Evolutionary conservation across 2,329 filamentous ascomycete genomes (phyloP), one percentile per base, ranked within the genome.

Genomic region (Fusarium duplospermum): DNA sequence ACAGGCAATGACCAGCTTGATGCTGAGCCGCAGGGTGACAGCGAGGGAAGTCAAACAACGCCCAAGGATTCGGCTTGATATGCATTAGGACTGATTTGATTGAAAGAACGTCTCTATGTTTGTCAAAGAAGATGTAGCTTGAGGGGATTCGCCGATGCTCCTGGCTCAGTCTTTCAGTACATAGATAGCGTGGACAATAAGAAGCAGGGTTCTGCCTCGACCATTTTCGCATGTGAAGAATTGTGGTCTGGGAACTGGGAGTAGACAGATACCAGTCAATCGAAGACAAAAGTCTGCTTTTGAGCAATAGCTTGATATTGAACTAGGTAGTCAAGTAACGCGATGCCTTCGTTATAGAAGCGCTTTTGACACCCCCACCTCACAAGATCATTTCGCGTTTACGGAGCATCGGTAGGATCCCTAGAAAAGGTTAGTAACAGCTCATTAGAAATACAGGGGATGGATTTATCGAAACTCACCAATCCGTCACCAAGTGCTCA

Each of bases 401-500:
- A 77, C 2, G 79, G 75, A 3, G 78, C 76, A 62, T 81, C 70
- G 2, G 80, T 82, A 4, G 80, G 80, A 50, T 82, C 80, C 80
- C 80, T 81, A 58, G 1, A 1, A 1, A 1, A 6, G 3, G 27
- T 79, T 66, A 75, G 69, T 33, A 5, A 47, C 9, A 10, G 4
- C 5, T 29, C 45, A 50, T 6, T 11, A 13, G 5, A 8, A 29
- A 13, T 2, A 38, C 1, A 40, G 1, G 9, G 4, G 4, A 2
- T 5, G 2, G 7, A 52, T 5, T 16, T 4, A 61, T 14, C n/a
- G 20, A 4, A 6, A 80, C 83, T 72, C 66, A 87, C 90, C 89
- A 89, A 83, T 93, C 92, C 2, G 92, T 94, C 2, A 94, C 92
- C 29, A 95, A 84, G 77, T 90, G 88, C 83, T 95, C 93, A 80